Percentiles rank a stretch among this genome's conserved stretches.
Conservation (phyloP, 78 protist genomes). For the Emiliania huxleyi region DNA sequence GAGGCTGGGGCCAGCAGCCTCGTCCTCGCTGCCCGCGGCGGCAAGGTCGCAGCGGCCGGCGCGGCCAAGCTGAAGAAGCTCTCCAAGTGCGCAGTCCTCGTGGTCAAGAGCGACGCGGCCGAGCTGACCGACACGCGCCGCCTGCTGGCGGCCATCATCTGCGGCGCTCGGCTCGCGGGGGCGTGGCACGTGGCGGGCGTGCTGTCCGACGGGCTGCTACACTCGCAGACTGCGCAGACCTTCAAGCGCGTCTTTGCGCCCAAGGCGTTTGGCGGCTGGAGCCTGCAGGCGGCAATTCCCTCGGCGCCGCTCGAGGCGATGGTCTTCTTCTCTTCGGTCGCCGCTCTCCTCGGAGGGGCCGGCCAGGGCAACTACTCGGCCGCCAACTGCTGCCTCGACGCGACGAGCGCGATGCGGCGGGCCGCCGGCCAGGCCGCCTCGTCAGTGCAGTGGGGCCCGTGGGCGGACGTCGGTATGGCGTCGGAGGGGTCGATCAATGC, state of each 20-base stretch:
- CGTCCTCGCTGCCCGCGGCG: not conserved
- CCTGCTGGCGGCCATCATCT: not conserved
- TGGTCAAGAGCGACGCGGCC: not conserved
- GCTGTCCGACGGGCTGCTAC: not conserved
- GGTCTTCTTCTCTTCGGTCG: constrained; percentile 41
- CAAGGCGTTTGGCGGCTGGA: not conserved
- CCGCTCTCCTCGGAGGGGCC: not conserved
- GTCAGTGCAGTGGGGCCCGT: constrained; percentile 21
- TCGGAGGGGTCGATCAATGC: not conserved
- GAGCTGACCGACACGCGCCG: not conserved
- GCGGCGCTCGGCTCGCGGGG: not conserved
- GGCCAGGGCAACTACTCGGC: constrained; percentile 49
- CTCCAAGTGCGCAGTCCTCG: not conserved
- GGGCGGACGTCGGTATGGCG: constrained; percentile 36
- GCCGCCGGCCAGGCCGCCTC: not conserved
- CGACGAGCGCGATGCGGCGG: not conserved
- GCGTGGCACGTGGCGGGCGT: not conserved
- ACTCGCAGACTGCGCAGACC: not conserved
- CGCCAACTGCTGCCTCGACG: constrained; percentile 40
- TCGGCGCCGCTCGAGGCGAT: not conserved
- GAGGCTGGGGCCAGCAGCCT: not conserved
- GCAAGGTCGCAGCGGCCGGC: not conserved
- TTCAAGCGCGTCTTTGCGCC: not conserved
- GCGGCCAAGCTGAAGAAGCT: not conserved
- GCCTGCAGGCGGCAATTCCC: not conserved